Conservation (phyloP, 208 protist species). For the Leishmania tropica region DNA sequence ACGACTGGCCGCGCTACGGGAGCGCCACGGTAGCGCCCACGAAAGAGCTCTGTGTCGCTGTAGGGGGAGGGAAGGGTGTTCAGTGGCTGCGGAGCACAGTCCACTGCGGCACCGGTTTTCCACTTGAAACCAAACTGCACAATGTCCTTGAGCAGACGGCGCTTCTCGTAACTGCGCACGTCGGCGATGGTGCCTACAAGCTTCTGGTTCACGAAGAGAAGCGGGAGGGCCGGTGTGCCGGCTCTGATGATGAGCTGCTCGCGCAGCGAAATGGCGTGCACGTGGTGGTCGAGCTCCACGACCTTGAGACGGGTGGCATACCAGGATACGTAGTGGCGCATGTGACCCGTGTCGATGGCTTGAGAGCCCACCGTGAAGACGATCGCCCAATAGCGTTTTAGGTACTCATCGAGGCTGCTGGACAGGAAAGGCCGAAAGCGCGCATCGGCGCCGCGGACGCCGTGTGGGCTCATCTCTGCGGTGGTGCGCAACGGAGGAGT, state of each 20-base stretch:
- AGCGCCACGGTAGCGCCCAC: constrained; percentile 74
- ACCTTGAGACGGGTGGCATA: constrained; percentile 88
- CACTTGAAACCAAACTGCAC: constrained; percentile 92
- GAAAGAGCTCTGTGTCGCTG: constrained; percentile 82
- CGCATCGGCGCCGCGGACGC: constrained; percentile 4
- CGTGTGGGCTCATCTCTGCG: constrained; percentile 12
- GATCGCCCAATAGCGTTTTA: constrained; percentile 83
- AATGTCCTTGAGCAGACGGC: constrained; percentile 81
- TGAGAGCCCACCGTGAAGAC: constrained; percentile 79
- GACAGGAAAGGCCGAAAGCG: constrained; percentile 73
- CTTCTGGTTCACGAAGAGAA: constrained; percentile 88
- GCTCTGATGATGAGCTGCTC: constrained; percentile 45
- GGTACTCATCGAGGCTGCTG: constrained; percentile 56
- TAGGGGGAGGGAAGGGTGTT: constrained; percentile 71
- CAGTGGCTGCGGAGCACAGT: constrained; percentile 45
- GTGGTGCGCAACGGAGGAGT: not conserved
- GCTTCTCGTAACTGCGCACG: constrained; percentile 69
- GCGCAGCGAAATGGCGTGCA: constrained; percentile 60
- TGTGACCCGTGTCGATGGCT: constrained; percentile 79
- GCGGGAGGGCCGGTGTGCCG: constrained; percentile 58
- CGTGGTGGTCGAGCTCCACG: constrained; percentile 87
- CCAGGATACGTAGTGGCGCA: constrained; percentile 89
- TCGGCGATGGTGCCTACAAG: constrained; percentile 74
- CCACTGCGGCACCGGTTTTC: constrained; percentile 50
- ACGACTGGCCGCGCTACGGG: constrained; percentile 74